Base-by-base conservation (phyloP, 306 rosid genomes). In the Cicer bijugum region DNA sequence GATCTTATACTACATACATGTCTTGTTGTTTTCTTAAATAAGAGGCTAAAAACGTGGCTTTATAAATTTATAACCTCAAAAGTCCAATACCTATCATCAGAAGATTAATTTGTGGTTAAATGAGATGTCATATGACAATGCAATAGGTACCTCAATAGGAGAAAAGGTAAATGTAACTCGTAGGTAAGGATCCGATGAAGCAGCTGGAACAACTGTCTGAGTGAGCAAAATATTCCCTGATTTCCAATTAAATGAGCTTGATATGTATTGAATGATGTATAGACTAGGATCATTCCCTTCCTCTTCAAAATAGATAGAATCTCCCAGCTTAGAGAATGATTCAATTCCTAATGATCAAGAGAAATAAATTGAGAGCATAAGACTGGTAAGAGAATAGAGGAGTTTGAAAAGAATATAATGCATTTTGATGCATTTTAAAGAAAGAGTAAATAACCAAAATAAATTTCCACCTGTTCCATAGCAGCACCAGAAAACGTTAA, bases 251-350 rank as follows among this genome's bases (percentile, higher is more conserved):
- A 94, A 89, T 1, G 85, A 75, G 71, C 96, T 94, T 74, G 98
- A 77, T 83, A 94, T 87, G 17, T 88, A 91, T 86, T 91, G 97
- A 70, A 88, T 84, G 67, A 91, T 73, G 76, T 89, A 94, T 15
- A 94, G 92, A 46, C 81, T 19, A 52, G 91, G 96, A 45, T 48
- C 43, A 35, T 75, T 61, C 51, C 81, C 86, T 52, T 69, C 84
- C 81, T 89, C 94, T 82, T 94, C 97, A 78, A 94, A 94, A 76
- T 94, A 94, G 66, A 94, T 91, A 39, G 97, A 88, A 86, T 91
- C 97, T 14, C 96, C 98, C 33, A 94, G 77, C 87, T 91, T 91
- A 12, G 98, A 91, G 80, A 94, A 88, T 16, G 97, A 91, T 59
- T 94, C 98, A 78, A 82, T 76, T 61, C 94, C 96, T 92, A 57